Percentiles rank a stretch among this genome's conserved stretches.
phyloP scores from a whole-genome alignment of 2,329 filamentous ascomycete species.

The Microsporum audouinii region DNA sequence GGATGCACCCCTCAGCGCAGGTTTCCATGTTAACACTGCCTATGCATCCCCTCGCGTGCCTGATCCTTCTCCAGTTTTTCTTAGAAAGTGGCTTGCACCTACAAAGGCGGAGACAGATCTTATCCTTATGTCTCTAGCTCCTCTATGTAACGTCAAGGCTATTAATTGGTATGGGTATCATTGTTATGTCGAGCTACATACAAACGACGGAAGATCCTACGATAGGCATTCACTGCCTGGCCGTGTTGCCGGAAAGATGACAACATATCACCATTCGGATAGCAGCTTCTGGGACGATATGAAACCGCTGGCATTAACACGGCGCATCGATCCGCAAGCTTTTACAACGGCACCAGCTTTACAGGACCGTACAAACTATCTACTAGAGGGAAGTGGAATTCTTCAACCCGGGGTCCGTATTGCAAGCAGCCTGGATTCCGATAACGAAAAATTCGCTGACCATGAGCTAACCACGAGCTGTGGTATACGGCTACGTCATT shows the following conservation, averaged over 20 bases:
- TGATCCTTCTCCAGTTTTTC: background rate
- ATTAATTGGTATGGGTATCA: background rate
- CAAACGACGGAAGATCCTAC: background rate
- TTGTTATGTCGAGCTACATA: background rate
- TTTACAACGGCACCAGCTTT: background rate
- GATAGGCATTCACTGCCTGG: background rate
- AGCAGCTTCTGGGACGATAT: background rate
- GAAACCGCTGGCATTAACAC: background rate
- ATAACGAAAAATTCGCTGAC: background rate
- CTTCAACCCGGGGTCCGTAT: background rate
- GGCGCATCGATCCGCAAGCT: background rate
- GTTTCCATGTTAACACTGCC: background rate
- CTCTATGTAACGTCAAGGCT: background rate
- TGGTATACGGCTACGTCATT: background rate
- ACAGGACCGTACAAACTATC: background rate
- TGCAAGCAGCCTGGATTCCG: background rate
- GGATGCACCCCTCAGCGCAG: background rate
- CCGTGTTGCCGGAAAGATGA: background rate
- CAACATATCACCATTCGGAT: background rate
- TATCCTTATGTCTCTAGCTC: background rate
- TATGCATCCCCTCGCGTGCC: slow-evolving; percentile 3
- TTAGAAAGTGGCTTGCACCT: background rate
- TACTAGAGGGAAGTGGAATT: background rate
- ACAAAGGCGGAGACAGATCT: background rate
- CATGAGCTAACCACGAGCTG: background rate